Evolutionary conservation across 352 stramenopile species (phyloP).

Genomic region (Thraustochytrium striatum): DNA sequence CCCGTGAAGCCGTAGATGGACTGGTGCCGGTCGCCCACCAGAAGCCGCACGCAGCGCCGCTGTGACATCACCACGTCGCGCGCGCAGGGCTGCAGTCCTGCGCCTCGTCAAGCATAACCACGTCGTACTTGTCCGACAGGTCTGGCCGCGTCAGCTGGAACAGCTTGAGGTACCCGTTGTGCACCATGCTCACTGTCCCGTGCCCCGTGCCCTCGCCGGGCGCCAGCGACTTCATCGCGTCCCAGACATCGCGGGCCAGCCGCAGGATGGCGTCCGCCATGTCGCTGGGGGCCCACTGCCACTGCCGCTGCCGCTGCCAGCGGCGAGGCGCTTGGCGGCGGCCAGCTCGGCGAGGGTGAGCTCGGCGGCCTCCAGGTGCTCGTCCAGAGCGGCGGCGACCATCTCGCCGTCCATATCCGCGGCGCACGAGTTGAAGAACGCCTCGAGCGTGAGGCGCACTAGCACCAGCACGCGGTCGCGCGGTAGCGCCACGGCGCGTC

Average conservation of each 20-base stretch:
- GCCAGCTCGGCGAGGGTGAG: too few species aligned
- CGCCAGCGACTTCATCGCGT: slow-evolving; percentile 11
- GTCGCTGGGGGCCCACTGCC: too few species aligned
- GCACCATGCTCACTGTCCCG: too few species aligned
- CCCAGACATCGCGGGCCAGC: neutral
- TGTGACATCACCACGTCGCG: slow-evolving; percentile 41
- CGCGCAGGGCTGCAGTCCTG: slow-evolving; percentile 38
- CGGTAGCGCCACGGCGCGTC: neutral
- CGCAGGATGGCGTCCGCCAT: neutral
- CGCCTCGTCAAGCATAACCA: slow-evolving; percentile 38
- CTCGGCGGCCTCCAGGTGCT: too few species aligned
- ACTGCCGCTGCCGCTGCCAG: too few species aligned
- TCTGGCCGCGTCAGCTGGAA: slow-evolving; percentile 15
- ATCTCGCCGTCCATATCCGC: too few species aligned
- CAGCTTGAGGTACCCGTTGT: slow-evolving; percentile 29
- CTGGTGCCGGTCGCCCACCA: slow-evolving; percentile 23
- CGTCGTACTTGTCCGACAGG: slow-evolving; percentile 1
- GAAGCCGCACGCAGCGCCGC: neutral
- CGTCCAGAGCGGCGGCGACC: too few species aligned
- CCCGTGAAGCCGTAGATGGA: slow-evolving; percentile 40
- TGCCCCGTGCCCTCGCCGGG: too few species aligned
- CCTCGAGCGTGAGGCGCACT: neutral
- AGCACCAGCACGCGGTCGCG: neutral
- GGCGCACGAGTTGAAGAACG: neutral
- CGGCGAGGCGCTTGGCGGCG: too few species aligned